phyloP scores from a whole-genome alignment of 768 basidiomycete species.

The Rickenella mellea region DNA sequence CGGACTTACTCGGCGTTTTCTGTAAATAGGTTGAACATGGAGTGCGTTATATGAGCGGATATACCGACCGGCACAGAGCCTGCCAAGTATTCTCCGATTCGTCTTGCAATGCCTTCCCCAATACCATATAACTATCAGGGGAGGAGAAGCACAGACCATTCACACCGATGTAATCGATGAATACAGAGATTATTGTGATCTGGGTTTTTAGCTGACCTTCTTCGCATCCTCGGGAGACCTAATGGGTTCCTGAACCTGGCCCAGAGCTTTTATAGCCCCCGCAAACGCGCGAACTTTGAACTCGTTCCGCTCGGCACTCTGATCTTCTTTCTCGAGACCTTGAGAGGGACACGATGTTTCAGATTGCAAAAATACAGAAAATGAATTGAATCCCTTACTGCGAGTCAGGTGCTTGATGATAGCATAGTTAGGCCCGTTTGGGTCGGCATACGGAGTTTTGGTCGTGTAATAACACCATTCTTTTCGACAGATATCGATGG shows the following conservation, averaged over 20 bases:
- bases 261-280: conserved; percentile 35
- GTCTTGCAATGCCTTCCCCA: conserved; percentile 31
- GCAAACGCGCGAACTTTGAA: conserved; percentile 44
- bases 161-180: not conserved
- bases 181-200: not conserved
- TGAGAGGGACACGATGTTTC: conserved; percentile 9
- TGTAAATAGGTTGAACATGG: not conserved
- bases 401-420: conserved; percentile 30
- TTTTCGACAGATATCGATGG: no score
- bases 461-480: no score
- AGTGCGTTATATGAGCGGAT: conserved; percentile 2
- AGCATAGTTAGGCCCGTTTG: conserved; percentile 23
- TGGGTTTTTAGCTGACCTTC: conserved; percentile 17
- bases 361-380: not conserved
- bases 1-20: conserved; percentile 2
- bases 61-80: conserved; percentile 24
- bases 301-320: conserved; percentile 23
- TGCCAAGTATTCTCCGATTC: conserved; percentile 33
- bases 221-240: conserved; percentile 32
- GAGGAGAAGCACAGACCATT: not conserved
- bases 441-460: no score
- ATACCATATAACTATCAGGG: conserved; percentile 26
- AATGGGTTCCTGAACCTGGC: conserved; percentile 31
- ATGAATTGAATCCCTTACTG: conserved; percentile 22
- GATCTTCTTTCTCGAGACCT: conserved; percentile 30